Evolutionary conservation across 495 filamentous ascomycete genomes (phyloP), one percentile per base, ranked within the genome.

Genomic region (Hypoxylon subgilvum): DNA sequence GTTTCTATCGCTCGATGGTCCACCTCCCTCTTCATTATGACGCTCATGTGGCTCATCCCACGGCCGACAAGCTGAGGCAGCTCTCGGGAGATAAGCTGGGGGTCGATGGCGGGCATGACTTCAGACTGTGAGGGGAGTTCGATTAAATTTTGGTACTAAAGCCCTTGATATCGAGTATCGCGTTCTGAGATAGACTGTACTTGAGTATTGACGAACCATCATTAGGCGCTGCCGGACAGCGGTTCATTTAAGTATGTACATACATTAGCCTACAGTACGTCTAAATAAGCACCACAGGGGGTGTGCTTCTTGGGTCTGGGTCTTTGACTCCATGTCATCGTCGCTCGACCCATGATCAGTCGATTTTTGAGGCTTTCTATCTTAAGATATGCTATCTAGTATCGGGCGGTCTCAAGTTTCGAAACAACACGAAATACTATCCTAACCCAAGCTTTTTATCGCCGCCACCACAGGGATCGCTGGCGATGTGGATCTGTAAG

Each of bases 1-100:
- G 62, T 61, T 35, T 65, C 62, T 53, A 65, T 13, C 23, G 46
- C 62, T 18, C 56, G 52, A 18, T 65, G 62, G 7, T 65, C 57
- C 12, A 65, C 62, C 12, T 65, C 62, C 13, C 62, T 36, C 30
- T 61, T 61, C 25, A 48, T 18, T 41, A 65, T 44, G 28, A 65
- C 18, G 46, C 57, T 61, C 62, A 65, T 65, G 13, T 61, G 44
- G 30, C 10, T 30, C 34, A 61, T 28, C 21, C 51, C 62, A 30
- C 62, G 62, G 35, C 14, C 43, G 36, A 65, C 40, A 9, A 65
- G 56, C 46, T 48, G 62, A n/a, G 62, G 62, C 10, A 65, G 46
- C 39, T 65, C 62, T 19, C 62, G 56, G 5, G 45, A 14, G 27
- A 65, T 61, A 28, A 61, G 52, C 6, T 49, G 21, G 13, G 45